Conservation (phyloP, 495 filamentous ascomycete species). For the Alectoria sarmentosa region DNA sequence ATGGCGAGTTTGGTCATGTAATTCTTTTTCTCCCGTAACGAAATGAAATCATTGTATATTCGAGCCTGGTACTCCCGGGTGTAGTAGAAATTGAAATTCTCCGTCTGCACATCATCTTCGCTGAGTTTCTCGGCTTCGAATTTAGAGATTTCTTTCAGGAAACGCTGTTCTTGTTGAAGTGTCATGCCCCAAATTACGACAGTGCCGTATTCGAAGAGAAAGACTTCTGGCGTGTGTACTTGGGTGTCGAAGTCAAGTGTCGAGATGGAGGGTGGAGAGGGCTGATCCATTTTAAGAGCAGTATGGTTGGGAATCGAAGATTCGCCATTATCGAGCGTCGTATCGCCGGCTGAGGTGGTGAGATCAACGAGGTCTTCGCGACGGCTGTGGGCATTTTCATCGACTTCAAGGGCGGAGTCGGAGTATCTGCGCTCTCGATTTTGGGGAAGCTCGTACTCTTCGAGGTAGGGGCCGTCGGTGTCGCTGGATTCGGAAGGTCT, state of each 20-base stretch:
- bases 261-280: constrained; percentile 13
- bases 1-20: constrained; percentile 98
- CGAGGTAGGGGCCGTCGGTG: constrained; percentile 17
- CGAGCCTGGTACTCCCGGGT: constrained; percentile 93
- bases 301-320: constrained; percentile 34
- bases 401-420: constrained; percentile 52
- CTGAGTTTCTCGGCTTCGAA: constrained; percentile 88
- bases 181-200: constrained; percentile 99
- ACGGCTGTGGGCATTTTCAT: constrained; percentile 42
- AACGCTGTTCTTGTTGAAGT: constrained; percentile 69
- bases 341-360: constrained; percentile 30
- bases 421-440: constrained; percentile 59
- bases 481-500: constrained; percentile 28
- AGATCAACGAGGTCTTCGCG: constrained; percentile 51
- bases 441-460: constrained; percentile 23
- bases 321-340: constrained; percentile 28
- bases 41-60: constrained; percentile 99
- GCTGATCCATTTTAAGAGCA: constrained; percentile 37
- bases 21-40: constrained; percentile 80
- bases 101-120: constrained; percentile 83
- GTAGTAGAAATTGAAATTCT: constrained; percentile 99
- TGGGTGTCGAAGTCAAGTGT: constrained; percentile 58
- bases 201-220: constrained; percentile 96
- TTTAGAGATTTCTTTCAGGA: constrained; percentile 90
- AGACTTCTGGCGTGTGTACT: constrained; percentile 88